Percentiles rank a stretch among this genome's conserved stretches.
These are phyloP conservation scores for Phytophthora hybrid DNA, from an alignment of 352 stramenopile genomes.

Conservation along the genomic window DNA sequence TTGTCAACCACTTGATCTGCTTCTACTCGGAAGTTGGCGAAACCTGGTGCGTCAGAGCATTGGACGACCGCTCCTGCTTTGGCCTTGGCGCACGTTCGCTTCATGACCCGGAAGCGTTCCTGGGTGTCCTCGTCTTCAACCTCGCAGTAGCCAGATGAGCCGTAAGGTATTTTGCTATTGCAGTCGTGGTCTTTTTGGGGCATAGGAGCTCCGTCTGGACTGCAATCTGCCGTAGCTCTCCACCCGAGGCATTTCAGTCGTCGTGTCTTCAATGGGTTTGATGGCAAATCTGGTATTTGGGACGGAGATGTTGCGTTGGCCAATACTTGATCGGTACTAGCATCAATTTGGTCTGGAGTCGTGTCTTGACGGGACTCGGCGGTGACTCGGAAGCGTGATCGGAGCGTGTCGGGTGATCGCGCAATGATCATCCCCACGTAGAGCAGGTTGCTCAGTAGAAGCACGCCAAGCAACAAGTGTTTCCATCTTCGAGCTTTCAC, in stretches of 20 bases:
- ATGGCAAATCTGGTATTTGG: background rate
- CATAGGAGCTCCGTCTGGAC: constrained; percentile 45
- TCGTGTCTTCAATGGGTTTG: background rate
- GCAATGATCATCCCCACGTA: constrained; percentile 16
- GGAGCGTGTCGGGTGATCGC: constrained; percentile 9
- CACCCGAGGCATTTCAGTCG: constrained; percentile 63
- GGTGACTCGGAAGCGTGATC: background rate
- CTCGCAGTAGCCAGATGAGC: constrained; percentile 67
- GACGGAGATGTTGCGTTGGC: background rate
- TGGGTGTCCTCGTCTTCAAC: constrained; percentile 54
- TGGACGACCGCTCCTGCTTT: constrained; percentile 46
- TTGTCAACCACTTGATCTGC: constrained; percentile 4
- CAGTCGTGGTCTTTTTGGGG: constrained; percentile 56
- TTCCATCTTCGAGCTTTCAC: constrained; percentile 6
- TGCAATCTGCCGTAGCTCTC: constrained; percentile 57
- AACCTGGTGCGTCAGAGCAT: constrained; percentile 57
- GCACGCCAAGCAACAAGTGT: constrained; percentile 11
- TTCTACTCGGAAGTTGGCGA: constrained; percentile 59
- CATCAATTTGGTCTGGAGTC: background rate
- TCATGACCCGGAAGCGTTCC: constrained; percentile 71
- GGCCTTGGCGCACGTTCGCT: constrained; percentile 55
- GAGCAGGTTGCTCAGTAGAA: constrained; percentile 14
- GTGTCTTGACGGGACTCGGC: background rate
- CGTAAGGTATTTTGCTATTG: constrained; percentile 36
- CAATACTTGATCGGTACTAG: background rate